Base-by-base conservation (phyloP, 139 green algal species). In the Spirogloea muscicola region DNA sequence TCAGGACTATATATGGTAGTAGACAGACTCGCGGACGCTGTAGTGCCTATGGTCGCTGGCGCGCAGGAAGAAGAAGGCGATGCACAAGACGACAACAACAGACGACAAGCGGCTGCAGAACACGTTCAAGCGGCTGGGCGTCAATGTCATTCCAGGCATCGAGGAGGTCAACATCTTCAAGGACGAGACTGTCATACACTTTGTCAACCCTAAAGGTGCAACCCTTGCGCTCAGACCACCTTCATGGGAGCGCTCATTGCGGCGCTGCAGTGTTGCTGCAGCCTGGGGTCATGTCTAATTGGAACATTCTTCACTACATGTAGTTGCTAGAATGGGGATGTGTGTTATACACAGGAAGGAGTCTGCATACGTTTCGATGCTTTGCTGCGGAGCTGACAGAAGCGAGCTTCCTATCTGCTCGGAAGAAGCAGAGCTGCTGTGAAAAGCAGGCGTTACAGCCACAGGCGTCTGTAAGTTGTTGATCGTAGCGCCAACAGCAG, bases 121-220 rank as follows among this genome's bases (percentile, higher is more conserved):
- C 87, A 96, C 91, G 0, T 87, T 99, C 2, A 99, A 98, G 87
- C 84, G 93, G 31, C 82, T 98, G 40, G 94, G 93, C n/a, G 93
- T 98, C 58, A 99, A 97, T 86, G 94, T 90, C 68, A 98, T 99
- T 68, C 93, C 94, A 31, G 95, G 92, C 71, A 99, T 99, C 64
- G 95, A 99, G 86, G 95, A 99, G 84, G 95, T 99, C 25, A 95
- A 97, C 85, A 93, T 99, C 68, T 95, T 99, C 84, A 90, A 95
- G 83, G 87, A 94, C 58, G 86, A 92, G 66, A 90, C 72, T 40
- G 91, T 96, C 60, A 89, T 97, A 42, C 89, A 96, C 81, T 99
- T 99, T 84, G 79, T 84, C 36, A 96, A 96, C 84, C 95, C 95
- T 46, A 98, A 98, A 86, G 74, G 74, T 81, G 68, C 39, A 29